phyloP scores from a whole-genome alignment of 2,329 filamentous ascomycete genomes.

The Corniculantispora saksenae region DNA sequence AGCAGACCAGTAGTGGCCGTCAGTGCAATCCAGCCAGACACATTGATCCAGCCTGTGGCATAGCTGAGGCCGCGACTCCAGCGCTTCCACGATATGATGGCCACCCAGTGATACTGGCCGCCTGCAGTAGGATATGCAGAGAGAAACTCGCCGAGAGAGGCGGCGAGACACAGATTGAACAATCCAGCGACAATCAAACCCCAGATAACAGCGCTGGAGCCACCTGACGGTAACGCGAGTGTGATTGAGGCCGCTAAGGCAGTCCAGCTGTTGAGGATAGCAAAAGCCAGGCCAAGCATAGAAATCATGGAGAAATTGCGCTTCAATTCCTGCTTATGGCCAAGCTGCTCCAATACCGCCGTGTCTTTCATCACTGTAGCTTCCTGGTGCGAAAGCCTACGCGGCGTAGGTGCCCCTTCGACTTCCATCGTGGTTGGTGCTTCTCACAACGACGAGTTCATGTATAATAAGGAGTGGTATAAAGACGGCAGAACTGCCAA shows the following conservation, averaged over 20 bases:
- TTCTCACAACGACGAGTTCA: background rate
- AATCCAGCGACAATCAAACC: constrained; percentile 62
- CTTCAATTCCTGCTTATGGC: constrained; percentile 51
- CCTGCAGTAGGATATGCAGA: constrained; percentile 62
- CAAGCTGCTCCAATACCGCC: constrained; percentile 25
- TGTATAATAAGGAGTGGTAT: background rate
- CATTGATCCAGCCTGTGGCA: constrained; percentile 72
- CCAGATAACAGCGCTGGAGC: constrained; percentile 72
- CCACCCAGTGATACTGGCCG: constrained; percentile 73
- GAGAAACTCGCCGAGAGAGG: constrained; percentile 70
- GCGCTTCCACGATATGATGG: constrained; percentile 59
- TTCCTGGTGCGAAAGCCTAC: constrained; percentile 1
- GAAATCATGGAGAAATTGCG: constrained; percentile 52
- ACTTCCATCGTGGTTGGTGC: background rate
- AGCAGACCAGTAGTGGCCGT: constrained; percentile 69
- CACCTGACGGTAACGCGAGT: constrained; percentile 66
- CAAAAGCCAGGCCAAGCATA: constrained; percentile 50
- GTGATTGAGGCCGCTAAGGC: constrained; percentile 49
- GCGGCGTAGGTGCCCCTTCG: constrained; percentile 7
- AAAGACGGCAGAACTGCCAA: background rate
- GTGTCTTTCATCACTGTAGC: background rate
- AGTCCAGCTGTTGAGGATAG: constrained; percentile 53
- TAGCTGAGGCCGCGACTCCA: constrained; percentile 67
- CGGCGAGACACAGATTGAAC: constrained; percentile 70
- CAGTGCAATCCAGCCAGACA: constrained; percentile 70